phyloP scores from a whole-genome alignment of 345 rosid species.

The Eucalyptus pauciflora region DNA sequence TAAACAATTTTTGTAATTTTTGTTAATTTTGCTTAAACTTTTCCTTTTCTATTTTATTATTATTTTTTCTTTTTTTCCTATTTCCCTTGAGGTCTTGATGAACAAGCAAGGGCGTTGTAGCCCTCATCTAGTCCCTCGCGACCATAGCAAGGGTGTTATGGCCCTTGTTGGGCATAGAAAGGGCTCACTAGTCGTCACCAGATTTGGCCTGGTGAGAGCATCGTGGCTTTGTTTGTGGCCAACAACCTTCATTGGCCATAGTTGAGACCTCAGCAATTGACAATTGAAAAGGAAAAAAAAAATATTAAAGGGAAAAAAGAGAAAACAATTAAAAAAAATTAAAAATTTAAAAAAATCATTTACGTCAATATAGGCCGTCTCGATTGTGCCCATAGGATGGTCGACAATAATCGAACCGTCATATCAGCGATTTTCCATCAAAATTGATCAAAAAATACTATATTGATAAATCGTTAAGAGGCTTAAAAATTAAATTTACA shows the following conservation, averaged over 20 bases:
- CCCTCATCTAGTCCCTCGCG: not conserved
- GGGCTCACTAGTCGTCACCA: fast-evolving
- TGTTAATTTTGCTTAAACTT: too few relatives aligned
- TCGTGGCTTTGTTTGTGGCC: not conserved
- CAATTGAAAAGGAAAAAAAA: not conserved
- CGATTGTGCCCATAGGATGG: not conserved
- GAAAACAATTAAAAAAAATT: not conserved
- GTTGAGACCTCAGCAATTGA: not conserved
- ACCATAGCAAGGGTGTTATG: not conserved
- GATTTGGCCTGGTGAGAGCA: not conserved
- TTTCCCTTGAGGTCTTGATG: not conserved
- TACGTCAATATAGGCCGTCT: not conserved
- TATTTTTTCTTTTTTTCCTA: not conserved
- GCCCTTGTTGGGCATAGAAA: not conserved
- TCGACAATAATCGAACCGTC: fast-evolving
- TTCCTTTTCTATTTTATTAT: not conserved
- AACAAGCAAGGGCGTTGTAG: not conserved
- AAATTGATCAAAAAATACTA: not conserved
- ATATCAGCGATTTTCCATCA: not conserved
- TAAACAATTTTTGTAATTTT: not conserved
- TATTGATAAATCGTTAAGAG: not conserved
- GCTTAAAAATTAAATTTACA: too few relatives aligned
- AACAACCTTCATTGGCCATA: not conserved
- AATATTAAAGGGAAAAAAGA: not conserved
- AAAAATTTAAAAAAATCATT: not conserved